Evolutionary conservation across 2,329 filamentous ascomycete genomes (phyloP).

Genomic region (Botrytis deweyae): DNA sequence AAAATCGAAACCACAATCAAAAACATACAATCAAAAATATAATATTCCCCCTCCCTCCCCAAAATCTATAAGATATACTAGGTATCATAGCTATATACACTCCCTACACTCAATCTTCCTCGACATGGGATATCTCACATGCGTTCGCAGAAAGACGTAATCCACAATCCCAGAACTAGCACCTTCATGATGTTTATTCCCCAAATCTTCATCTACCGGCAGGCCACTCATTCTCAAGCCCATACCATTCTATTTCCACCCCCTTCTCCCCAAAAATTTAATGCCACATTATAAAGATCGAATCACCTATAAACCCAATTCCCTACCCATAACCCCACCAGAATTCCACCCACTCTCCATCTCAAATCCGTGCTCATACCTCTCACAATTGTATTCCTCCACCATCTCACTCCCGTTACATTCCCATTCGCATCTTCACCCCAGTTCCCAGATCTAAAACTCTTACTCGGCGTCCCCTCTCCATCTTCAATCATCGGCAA

Average conservation of each 20-base stretch:
- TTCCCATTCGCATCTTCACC: background rate
- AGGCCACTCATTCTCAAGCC: background rate
- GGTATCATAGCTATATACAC: background rate
- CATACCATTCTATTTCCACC: background rate
- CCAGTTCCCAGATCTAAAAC: conserved; percentile 30
- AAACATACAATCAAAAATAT: background rate
- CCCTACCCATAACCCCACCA: conserved; percentile 25
- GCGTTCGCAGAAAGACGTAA: background rate
- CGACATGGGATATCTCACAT: background rate
- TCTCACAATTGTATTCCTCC: background rate
- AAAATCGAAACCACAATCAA: background rate
- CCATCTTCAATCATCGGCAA: conserved; percentile 21
- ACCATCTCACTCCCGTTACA: background rate
- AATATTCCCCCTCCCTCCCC: background rate
- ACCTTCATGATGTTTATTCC: background rate
- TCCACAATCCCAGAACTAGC: background rate
- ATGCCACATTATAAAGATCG: background rate
- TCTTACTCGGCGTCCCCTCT: conserved; percentile 19
- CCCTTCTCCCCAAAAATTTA: background rate
- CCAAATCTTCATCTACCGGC: background rate
- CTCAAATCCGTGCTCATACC: conserved; percentile 17
- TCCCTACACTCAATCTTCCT: background rate
- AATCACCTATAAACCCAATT: conserved; percentile 28
- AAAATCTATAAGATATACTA: background rate
- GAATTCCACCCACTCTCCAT: conserved; percentile 24